phyloP scores from a whole-genome alignment of 805 yeast genomes.

The Starmerella cellae region DNA sequence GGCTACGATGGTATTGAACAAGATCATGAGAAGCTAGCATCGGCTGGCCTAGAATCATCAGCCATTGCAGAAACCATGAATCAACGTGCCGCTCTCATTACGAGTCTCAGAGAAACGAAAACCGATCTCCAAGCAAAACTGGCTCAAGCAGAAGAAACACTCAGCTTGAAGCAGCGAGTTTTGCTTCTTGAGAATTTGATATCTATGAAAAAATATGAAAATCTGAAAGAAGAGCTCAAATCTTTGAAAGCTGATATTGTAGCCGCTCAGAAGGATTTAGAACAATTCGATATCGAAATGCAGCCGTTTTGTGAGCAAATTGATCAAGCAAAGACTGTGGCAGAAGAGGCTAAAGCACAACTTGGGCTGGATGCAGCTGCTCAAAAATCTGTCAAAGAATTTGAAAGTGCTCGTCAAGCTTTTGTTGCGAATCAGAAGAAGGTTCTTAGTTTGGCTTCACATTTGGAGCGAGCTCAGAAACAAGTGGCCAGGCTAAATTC shows the following conservation, averaged over 20 bases:
- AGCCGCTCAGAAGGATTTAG: constrained; percentile 24
- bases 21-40: constrained; percentile 40
- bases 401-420: not conserved
- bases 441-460: not conserved
- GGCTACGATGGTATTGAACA: constrained; percentile 38
- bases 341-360: not conserved
- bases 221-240: not conserved
- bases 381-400: not conserved
- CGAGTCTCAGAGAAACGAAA: constrained; percentile 6
- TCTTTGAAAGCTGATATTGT: not conserved
- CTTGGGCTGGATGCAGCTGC: not conserved
- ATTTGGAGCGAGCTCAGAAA: not conserved
- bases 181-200: constrained; percentile 3
- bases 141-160: constrained; percentile 14
- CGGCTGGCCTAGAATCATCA: not conserved
- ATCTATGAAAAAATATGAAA: not conserved
- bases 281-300: constrained; percentile 14
- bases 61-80: constrained; percentile 32
- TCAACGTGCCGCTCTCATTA: constrained; percentile 20
- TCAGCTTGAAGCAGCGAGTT: not conserved
- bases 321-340: not conserved
- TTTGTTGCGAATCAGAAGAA: not conserved
- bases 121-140: constrained; percentile 24
- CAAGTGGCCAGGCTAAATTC: not conserved
- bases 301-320: not conserved